These are phyloP conservation scores for Penicillium lagena DNA, from an alignment of 495 filamentous ascomycete species.

Conservation along the genomic window DNA sequence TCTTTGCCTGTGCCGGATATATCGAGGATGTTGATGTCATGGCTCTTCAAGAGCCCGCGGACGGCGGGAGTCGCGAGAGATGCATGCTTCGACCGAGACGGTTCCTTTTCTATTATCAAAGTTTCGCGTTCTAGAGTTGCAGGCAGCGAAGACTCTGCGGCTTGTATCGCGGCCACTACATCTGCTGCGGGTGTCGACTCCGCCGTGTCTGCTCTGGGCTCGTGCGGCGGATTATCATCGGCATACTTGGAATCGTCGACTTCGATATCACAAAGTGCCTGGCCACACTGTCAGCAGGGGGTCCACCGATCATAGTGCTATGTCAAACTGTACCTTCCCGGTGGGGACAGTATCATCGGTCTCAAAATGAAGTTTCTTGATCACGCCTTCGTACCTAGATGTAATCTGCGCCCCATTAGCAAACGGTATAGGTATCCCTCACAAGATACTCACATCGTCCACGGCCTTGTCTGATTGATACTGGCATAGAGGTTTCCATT, in stretches of 20 bases:
- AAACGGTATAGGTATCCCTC: not conserved
- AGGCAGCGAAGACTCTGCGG: conserved; percentile 10
- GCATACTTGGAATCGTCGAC: conserved; percentile 53
- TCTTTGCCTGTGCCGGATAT: conserved; percentile 84
- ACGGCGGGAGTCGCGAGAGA: conserved; percentile 88
- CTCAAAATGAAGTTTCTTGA: conserved; percentile 94
- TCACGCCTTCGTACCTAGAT: conserved; percentile 86
- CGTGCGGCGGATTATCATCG: conserved; percentile 43
- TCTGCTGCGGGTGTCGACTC: conserved; percentile 9
- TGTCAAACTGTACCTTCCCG: conserved; percentile 49
- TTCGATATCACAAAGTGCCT: conserved; percentile 50
- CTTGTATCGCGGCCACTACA: conserved; percentile 10
- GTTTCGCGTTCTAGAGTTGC: conserved; percentile 2
- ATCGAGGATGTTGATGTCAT: conserved; percentile 67
- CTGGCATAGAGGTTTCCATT: conserved; percentile 96
- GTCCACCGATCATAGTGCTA: not conserved
- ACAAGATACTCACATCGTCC: conserved; percentile 59
- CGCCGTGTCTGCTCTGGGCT: conserved; percentile 20
- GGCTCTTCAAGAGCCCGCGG: conserved; percentile 74
- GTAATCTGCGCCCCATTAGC: conserved; percentile 58
- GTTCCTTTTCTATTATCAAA: not conserved
- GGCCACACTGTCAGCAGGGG: conserved; percentile 2
- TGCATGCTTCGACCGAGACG: conserved; percentile 47
- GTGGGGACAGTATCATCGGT: conserved; percentile 94
- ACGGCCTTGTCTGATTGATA: conserved; percentile 98